phyloP scores from a whole-genome alignment of 2,329 filamentous ascomycete genomes.

The Septoria petroselini region DNA sequence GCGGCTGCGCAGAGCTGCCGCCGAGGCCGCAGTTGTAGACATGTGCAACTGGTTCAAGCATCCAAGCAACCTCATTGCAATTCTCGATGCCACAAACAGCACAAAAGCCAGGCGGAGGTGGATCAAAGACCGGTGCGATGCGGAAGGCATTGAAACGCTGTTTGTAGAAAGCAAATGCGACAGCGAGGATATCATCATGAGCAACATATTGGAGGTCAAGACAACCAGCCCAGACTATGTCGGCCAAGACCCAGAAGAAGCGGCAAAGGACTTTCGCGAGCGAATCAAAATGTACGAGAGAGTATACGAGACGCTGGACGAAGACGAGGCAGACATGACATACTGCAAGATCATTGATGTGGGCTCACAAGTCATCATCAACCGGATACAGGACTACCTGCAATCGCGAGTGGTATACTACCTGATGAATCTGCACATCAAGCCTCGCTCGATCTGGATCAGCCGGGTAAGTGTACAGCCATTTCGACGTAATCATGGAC shows the following conservation, averaged over 20 bases:
- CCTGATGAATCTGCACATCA: slow-evolving; percentile 97
- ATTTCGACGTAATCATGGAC: neutral
- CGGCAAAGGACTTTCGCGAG: slow-evolving; percentile 86
- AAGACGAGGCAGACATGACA: slow-evolving; percentile 80
- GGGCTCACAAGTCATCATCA: slow-evolving; percentile 94
- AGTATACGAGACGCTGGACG: slow-evolving; percentile 89
- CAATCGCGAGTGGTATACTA: slow-evolving; percentile 97
- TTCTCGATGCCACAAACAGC: slow-evolving; percentile 94
- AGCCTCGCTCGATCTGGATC: slow-evolving; percentile 92
- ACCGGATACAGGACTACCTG: slow-evolving; percentile 92
- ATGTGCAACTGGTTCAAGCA: slow-evolving; percentile 90
- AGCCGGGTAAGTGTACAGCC: slow-evolving; percentile 55
- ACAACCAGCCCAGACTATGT: slow-evolving; percentile 92
- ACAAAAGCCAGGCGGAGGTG: slow-evolving; percentile 85
- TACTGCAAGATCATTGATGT: slow-evolving; percentile 98
- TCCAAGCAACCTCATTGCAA: slow-evolving; percentile 77
- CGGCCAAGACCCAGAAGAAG: slow-evolving; percentile 88
- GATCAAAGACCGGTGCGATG: slow-evolving; percentile 77
- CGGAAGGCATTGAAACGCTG: slow-evolving; percentile 74
- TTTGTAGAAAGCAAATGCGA: slow-evolving; percentile 98
- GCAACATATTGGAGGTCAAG: slow-evolving; percentile 90
- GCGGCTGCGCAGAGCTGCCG: slow-evolving; percentile 79
- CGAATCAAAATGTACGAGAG: slow-evolving; percentile 97
- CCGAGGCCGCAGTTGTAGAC: slow-evolving; percentile 85
- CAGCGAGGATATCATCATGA: slow-evolving; percentile 93